These are phyloP conservation scores for Aspergillus texensis DNA, from an alignment of 2,329 filamentous ascomycete species.

Conservation along the genomic window DNA sequence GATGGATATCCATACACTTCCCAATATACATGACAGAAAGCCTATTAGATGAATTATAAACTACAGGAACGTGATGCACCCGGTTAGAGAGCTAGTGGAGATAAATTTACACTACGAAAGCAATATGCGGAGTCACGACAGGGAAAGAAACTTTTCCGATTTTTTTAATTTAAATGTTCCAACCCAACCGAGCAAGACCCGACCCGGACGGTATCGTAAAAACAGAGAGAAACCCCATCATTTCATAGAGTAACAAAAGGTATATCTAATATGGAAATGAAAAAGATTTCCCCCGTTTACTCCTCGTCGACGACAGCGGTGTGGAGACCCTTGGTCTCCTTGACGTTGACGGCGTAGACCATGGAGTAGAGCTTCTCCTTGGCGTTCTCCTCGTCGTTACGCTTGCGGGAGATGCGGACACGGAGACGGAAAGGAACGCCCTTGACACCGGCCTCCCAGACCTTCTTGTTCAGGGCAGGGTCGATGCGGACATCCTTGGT, in stretches of 20 bases:
- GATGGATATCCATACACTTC: too few relatives aligned
- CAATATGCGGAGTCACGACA: not conserved
- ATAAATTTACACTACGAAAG: not conserved
- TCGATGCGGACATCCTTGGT: constrained; percentile 97
- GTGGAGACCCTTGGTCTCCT: constrained; percentile 97
- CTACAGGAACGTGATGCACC: too few relatives aligned
- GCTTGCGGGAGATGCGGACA: constrained; percentile 97
- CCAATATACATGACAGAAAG: too few relatives aligned
- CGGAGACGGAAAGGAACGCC: constrained; percentile 96
- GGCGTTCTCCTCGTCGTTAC: constrained; percentile 99
- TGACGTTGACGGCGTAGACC: constrained; percentile 99
- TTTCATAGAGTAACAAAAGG: not conserved
- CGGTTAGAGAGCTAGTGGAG: too few relatives aligned
- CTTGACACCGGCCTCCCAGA: constrained; percentile 99
- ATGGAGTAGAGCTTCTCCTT: constrained; percentile 99
- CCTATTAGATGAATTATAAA: too few relatives aligned
- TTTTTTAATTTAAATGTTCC: constrained; percentile 12
- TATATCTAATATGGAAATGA: not conserved
- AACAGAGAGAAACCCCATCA: constrained; percentile 3
- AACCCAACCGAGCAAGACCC: constrained; percentile 9
- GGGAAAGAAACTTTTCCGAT: constrained; percentile 1
- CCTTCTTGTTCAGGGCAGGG: constrained; percentile 98
- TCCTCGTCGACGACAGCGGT: constrained; percentile 81
- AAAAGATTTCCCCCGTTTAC: constrained; percentile 38
- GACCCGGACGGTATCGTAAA: not conserved